Evolutionary conservation across 2,329 filamentous ascomycete genomes (phyloP).

Genomic region (Exophiala spinifera): DNA sequence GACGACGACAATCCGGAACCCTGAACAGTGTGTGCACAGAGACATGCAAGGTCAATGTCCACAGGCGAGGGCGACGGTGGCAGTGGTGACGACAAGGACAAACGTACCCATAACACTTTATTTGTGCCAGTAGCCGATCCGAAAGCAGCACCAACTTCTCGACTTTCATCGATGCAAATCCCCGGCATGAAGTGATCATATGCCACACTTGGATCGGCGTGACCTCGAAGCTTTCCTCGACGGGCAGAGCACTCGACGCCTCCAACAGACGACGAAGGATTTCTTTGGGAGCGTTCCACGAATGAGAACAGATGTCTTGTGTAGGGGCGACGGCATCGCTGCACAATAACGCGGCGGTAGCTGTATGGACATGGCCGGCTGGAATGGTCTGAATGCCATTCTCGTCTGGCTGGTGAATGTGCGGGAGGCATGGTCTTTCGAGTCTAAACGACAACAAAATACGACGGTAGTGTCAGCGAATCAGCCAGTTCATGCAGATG

Average conservation of each 20-base stretch:
- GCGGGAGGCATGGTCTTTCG: constrained; percentile 36
- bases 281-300: constrained; percentile 7
- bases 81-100: too few species aligned
- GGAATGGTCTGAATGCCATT: constrained; percentile 18
- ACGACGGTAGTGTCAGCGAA: background rate
- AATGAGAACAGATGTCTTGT: constrained; percentile 11
- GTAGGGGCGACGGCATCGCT: background rate
- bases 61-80: background rate
- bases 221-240: constrained; percentile 30
- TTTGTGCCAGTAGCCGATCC: constrained; percentile 28
- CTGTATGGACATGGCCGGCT: constrained; percentile 34
- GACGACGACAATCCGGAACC: too few species aligned
- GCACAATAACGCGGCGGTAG: constrained; percentile 32
- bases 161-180: constrained; percentile 27
- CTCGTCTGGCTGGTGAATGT: constrained; percentile 28
- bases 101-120: constrained; percentile 36
- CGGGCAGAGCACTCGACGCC: constrained; percentile 25
- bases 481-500: background rate
- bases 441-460: constrained; percentile 26
- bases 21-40: background rate
- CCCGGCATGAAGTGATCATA: constrained; percentile 30
- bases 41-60: too few species aligned
- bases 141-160: constrained; percentile 28
- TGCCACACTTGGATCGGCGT: constrained; percentile 41
- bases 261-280: constrained; percentile 11